These are phyloP conservation scores for Guadua angustifolia DNA, from an alignment of 176 grass and related monocot genomes.

Conservation along the genomic window DNA sequence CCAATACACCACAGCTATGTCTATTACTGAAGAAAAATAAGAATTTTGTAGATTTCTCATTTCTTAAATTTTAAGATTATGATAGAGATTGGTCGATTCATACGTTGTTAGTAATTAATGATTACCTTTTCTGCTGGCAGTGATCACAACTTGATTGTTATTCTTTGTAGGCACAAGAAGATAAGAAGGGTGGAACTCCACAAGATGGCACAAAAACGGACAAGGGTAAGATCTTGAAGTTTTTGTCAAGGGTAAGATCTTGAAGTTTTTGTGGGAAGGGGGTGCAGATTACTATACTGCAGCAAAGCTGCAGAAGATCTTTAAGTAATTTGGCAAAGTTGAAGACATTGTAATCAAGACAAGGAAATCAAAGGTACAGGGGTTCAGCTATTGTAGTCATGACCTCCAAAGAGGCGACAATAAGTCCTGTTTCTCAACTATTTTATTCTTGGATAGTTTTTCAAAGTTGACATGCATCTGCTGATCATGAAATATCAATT, in stretches of 20 bases:
- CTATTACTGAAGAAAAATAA: background rate
- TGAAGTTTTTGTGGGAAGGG: slow-evolving; percentile 87
- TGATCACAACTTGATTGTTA: background rate
- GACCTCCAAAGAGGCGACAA: too few species aligned
- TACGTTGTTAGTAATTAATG: background rate
- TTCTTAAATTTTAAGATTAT: background rate
- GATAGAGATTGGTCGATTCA: background rate
- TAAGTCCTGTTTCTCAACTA: too few species aligned
- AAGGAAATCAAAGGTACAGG: slow-evolving; percentile 69
- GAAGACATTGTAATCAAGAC: slow-evolving; percentile 85
- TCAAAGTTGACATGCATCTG: too few species aligned
- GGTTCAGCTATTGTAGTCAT: slow-evolving; percentile 44
- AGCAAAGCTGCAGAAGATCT: slow-evolving; percentile 47
- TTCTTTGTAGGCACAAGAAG: slow-evolving; percentile 39
- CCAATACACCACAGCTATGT: background rate
- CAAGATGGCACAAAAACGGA: slow-evolving; percentile 45
- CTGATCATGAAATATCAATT: too few species aligned
- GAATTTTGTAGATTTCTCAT: background rate
- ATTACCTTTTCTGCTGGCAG: background rate
- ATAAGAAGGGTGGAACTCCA: slow-evolving; percentile 43
- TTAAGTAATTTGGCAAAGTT: slow-evolving; percentile 72
- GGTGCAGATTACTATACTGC: slow-evolving; percentile 62
- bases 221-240: slow-evolving; percentile 70
- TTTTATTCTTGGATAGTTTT: too few species aligned
- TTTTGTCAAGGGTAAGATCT: slow-evolving; percentile 65